A percentile compares a stretch with the other conserved stretches of the same genome.
These are phyloP conservation scores for Yamadazyma kitorensis DNA, from an alignment of 805 yeast genomes.

Conservation along the genomic window DNA sequence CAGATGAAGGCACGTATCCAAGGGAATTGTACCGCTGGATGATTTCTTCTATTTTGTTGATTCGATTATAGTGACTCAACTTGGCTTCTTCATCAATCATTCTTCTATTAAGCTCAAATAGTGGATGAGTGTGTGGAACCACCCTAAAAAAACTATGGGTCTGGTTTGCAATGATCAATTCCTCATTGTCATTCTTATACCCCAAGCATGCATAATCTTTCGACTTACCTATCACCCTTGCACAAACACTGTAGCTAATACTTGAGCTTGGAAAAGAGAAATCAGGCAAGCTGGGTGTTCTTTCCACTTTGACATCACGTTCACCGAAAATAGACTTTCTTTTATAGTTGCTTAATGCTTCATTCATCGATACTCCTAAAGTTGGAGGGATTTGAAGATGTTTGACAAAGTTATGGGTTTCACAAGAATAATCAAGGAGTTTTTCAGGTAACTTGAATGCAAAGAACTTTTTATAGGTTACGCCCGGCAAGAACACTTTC, in stretches of 20 bases:
- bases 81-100: conserved; percentile 33
- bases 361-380: conserved; percentile 30
- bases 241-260: conserved; percentile 32
- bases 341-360: conserved; percentile 21
- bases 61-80: conserved; percentile 27
- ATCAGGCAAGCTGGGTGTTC: conserved; percentile 17
- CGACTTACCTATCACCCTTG: conserved; percentile 36
- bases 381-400: conserved; percentile 39
- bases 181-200: conserved; percentile 12
- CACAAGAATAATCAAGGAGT: conserved; percentile 33
- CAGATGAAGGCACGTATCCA: conserved; percentile 3
- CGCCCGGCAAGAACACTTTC: conserved; percentile 27
- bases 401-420: conserved; percentile 29
- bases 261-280: conserved; percentile 28
- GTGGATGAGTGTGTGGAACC: conserved; percentile 20
- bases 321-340: conserved; percentile 5
- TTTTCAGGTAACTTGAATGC: conserved; percentile 37
- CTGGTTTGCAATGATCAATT: conserved; percentile 31
- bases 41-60: conserved; percentile 25
- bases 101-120: conserved; percentile 26
- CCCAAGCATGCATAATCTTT: conserved; percentile 25
- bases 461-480: conserved; percentile 39
- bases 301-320: conserved; percentile 6
- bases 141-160: conserved; percentile 24
- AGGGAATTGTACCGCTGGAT: conserved; percentile 23